A percentile compares a stretch with the other conserved stretches of the same genome.
phyloP scores from a whole-genome alignment of 2,329 filamentous ascomycete species.

The Paracoccidioides brasiliensis region DNA sequence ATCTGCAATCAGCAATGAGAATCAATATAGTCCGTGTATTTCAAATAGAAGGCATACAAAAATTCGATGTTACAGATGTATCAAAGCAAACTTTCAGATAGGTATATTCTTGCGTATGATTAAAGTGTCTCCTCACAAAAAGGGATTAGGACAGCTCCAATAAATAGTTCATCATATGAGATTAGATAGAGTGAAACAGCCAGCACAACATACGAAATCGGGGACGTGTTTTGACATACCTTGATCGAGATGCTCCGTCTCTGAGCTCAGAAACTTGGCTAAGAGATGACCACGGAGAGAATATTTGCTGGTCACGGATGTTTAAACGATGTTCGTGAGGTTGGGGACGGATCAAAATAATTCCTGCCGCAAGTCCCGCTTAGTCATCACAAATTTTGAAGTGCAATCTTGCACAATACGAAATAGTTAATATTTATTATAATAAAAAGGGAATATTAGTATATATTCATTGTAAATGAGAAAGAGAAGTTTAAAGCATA shows the following conservation, averaged over 20 bases:
- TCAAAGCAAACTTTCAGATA: slow-evolving; percentile 9
- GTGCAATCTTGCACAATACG: too few relatives aligned
- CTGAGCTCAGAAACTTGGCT: neutral
- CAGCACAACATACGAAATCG: neutral
- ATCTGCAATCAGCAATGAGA: neutral
- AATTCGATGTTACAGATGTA: neutral
- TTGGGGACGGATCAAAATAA: neutral
- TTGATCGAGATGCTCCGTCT: neutral
- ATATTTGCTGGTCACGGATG: too few relatives aligned
- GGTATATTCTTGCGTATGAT: slow-evolving; percentile 13
- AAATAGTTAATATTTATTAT: too few relatives aligned
- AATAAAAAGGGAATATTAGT: too few relatives aligned
- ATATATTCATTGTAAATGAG: too few relatives aligned
- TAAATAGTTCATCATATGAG: slow-evolving; percentile 18
- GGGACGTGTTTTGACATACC: neutral
- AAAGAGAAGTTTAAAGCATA: too few relatives aligned
- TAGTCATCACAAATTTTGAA: neutral
- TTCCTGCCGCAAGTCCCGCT: neutral
- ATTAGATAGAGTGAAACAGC: neutral
- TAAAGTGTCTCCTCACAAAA: slow-evolving; percentile 14
- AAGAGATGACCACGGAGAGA: neutral
- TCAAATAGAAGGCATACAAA: neutral
- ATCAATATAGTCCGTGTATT: neutral
- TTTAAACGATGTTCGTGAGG: neutral
- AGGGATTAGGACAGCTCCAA: slow-evolving; percentile 22